Conservation (phyloP, 1,139 yeast genomes). For the Arxiozyma telluris region DNA sequence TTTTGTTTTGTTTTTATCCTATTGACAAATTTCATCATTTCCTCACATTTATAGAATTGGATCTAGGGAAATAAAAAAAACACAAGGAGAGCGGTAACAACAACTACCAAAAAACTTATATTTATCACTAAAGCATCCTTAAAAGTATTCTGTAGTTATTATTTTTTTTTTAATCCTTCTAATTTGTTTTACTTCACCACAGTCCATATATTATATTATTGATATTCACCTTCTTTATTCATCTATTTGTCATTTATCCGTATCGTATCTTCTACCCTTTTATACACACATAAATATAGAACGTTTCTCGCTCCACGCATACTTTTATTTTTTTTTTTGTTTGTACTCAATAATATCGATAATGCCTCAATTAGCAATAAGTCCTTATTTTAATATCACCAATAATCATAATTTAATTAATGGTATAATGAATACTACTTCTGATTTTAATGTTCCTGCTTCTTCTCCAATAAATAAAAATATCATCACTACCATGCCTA, state of each 20-base stretch:
- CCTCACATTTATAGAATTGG: neutral
- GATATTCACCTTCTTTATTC: neutral
- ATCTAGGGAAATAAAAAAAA: no score
- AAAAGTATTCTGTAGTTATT: neutral
- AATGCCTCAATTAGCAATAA: constrained; percentile 8
- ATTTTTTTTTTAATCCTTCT: neutral
- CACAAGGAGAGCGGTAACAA: neutral
- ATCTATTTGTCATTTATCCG: neutral
- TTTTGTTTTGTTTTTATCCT: neutral
- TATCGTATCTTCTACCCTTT: neutral
- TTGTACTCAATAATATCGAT: neutral
- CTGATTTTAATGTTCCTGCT: neutral
- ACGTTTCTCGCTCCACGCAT: neutral
- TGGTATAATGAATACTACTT: neutral
- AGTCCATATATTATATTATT: neutral
- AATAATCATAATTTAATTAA: constrained; percentile 1
- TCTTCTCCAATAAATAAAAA: constrained; percentile 3
- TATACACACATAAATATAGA: neutral
- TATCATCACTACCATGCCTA: neutral
- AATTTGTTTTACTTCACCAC: neutral
- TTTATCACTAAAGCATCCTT: neutral
- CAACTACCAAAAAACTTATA: neutral
- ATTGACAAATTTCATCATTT: neutral
- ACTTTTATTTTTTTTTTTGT: neutral
- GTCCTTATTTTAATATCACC: neutral